Evolutionary conservation across 306 rosid genomes (phyloP), one percentile per base, ranked within the genome.

Genomic region (Quillaja saponaria): DNA sequence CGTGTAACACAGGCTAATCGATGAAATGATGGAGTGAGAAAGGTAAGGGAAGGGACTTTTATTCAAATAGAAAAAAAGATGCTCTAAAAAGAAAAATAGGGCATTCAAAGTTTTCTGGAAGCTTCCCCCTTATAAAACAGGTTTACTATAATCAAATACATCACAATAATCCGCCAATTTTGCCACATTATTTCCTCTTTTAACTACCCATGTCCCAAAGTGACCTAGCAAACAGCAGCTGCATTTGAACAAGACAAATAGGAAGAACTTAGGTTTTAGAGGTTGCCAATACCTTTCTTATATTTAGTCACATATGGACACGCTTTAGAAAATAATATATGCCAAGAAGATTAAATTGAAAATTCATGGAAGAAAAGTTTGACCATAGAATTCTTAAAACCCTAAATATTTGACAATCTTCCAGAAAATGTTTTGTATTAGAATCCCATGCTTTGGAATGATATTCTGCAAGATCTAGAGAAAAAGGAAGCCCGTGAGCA

Each of bases 41-140:
- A n/a, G n/a, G n/a, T n/a, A n/a, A n/a, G n/a, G n/a, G n/a, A 46
- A 56, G 55, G 45, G 52, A 54, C 14, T 61, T 52, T 38, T 68
- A 21, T 5, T 34, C 28, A 3, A 21, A 21, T 35, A 58, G n/a
- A 55, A 45, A 44, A 44, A 7, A 49, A 13, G n/a, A n/a, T 11
- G 7, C 19, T 6, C 52, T 16, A 13, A 31, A 49, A 49, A 49
- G 59, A 25, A 53, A 68, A 16, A 21, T 57, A 38, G 39, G 52
- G 66, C 51, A n/a, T 48, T 53, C 37, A 55, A 15, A 34, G 49
- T 10, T 46, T 14, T 28, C 31, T 12, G 20, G 3, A 68, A 35
- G 58, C 61, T 14, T 56, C 19, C 5, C 58, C 57, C 72, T 46
- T 9, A 47, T 33, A 61, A 37, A 48, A n/a, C 17, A 34, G 17